phyloP scores from a whole-genome alignment of 352 stramenopile species.

The Thraustotheca clavata region DNA sequence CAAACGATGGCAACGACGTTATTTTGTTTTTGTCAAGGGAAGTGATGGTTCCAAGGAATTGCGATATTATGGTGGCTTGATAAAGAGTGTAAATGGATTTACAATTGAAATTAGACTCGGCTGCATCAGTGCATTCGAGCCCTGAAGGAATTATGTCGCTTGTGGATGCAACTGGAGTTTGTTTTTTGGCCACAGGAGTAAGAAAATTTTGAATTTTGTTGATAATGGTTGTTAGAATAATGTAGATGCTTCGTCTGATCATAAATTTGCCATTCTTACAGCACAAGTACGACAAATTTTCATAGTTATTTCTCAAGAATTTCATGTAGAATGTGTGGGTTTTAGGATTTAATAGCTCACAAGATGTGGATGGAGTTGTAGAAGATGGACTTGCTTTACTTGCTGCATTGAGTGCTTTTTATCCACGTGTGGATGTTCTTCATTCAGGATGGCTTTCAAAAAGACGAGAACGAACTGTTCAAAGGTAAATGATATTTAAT shows the following conservation, averaged over 20 bases:
- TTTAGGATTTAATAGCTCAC: constrained; percentile 63
- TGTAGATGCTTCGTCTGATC: constrained; percentile 39
- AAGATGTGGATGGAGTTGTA: constrained; percentile 48
- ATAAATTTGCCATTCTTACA: constrained; percentile 70
- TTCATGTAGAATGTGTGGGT: constrained; percentile 49
- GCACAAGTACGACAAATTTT: constrained; percentile 32
- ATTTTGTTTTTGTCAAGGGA: constrained; percentile 71
- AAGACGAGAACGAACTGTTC: constrained; percentile 57
- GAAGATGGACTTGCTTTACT: constrained; percentile 68
- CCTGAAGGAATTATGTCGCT: constrained; percentile 67
- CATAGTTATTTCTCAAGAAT: background rate
- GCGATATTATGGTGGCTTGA: constrained; percentile 49
- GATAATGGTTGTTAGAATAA: constrained; percentile 20
- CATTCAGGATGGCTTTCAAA: constrained; percentile 70
- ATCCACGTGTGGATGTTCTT: constrained; percentile 54
- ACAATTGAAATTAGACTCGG: constrained; percentile 30
- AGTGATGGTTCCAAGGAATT: constrained; percentile 60
- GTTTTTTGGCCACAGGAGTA: constrained; percentile 38
- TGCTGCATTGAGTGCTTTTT: constrained; percentile 67
- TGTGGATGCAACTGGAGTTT: constrained; percentile 63
- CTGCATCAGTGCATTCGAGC: constrained; percentile 45
- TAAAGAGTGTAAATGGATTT: background rate
- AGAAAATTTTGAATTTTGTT: constrained; percentile 27
- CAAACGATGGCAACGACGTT: constrained; percentile 66
- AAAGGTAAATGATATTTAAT: constrained; percentile 24